Evolutionary conservation across 1,139 yeast species (phyloP), one percentile per base, ranked within the genome.

Genomic region (Petasospora rhodanensis): DNA sequence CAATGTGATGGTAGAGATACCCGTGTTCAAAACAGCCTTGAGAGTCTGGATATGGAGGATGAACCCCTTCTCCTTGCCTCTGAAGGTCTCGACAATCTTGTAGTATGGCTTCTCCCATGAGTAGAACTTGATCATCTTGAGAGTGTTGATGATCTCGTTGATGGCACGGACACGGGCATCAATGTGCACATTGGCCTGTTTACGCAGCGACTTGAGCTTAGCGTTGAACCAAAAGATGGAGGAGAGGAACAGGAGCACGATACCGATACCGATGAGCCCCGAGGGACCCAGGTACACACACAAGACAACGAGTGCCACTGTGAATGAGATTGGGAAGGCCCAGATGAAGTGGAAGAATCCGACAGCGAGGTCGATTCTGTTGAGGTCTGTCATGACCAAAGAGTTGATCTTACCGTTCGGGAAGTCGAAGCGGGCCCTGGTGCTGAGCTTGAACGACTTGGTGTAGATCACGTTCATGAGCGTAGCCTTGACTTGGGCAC

Each of bases 101-200:
- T 55, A 56, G 51, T 74, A 75, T 3, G 79, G 72, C 16, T 64
- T 64, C 55, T 83, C 93, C 93, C 94, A 82, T 12, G 81, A 76
- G 52, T 80, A 81, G 45, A 69, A 76, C 57, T 81, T 81, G 59
- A 81, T 77, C 59, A 79, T 68, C 47, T 78, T 77, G 61, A 81
- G 68, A 40, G 79, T 73, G 47, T 68, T 73, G 32, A 81, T 61
- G 24, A 80, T 73, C 51, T 81, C 91, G 38, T 78, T 73, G 50
- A 80, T 75, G 25, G 68, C 58, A 26, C 70, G 64, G 14, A 81
- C 79, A 47, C 91, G 69, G 21, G 55, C 46, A 45, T 80, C 89
- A 10, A 83, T 77, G 46, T 54, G 70, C 6, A 55, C 58, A 26
- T 66, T 67, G 2, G 79, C 76, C 21, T 47, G 48, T 10, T 49